Base-by-base conservation (phyloP, 169 alveolate species). In the Miamiensis avidus region DNA sequence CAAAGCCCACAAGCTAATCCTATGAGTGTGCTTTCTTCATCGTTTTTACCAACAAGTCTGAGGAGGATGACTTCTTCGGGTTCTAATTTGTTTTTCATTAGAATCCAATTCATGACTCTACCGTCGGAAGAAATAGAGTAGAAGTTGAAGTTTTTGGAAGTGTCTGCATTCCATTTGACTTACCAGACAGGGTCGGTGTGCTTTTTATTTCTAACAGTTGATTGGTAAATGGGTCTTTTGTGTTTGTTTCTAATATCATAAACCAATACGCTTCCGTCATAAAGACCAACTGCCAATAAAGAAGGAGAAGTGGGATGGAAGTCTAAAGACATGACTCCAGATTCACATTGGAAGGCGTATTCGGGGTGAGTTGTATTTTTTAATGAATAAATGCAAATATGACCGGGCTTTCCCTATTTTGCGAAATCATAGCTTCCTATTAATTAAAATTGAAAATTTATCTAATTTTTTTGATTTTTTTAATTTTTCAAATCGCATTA, bases 231-330 rank as follows among this genome's bases (percentile, higher is more conserved):
- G 16, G 99, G 98, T 82, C 93, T 91, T 86, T 95, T 94, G 82
- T 94, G 94, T 88, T 96, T 94, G 29, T 95, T 93, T 72, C 98
- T 93, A 25, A 97, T 97, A 90, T 98, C 99, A 78, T 93, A 96
- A 65, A 98, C 99, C 78, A 97, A 85, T 6, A 98, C 99, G 27
- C 98, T 97, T 73, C 99, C 99, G 89, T 98, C 99, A 89, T 98
- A 97, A 77, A 97, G 96, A 29, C 99, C 99, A 29, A 97, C 99
- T 1, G 98, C 98, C 64, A 98, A 93, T 32, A 97, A 94, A 30
- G 99, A 97, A 65, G 99, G 98, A 82, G 92, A 94, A 31, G 90
- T 90, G 0, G 98, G 98, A 81, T 98, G 99, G 96, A 98, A 98
- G 91, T 98, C 99, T 31, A 98, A 87, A 85, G 98, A 95, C 97